These are phyloP conservation scores for Monosporascus sp. DNA, from an alignment of 2,329 filamentous ascomycete species.

Conservation along the genomic window DNA sequence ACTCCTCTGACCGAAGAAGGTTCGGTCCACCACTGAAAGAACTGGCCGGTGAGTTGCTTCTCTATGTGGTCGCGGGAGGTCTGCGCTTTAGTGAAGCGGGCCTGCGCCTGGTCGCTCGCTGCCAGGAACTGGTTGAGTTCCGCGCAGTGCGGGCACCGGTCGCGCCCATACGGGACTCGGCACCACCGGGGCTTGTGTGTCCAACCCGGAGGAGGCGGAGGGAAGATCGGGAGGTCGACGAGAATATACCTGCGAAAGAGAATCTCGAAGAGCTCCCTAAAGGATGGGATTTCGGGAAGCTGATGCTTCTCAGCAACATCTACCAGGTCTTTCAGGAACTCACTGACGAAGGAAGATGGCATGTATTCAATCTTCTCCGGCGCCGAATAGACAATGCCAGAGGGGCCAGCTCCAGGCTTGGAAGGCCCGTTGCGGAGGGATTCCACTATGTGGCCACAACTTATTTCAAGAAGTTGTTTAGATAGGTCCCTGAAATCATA, in stretches of 20 bases:
- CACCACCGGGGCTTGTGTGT: not conserved
- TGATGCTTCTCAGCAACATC: not conserved
- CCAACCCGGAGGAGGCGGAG: not conserved
- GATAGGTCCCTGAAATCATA: not conserved
- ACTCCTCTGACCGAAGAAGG: not conserved
- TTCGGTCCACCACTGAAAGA: not conserved
- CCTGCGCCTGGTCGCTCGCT: not conserved
- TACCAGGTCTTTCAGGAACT: not conserved
- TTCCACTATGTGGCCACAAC: not conserved
- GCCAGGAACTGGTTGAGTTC: constrained; percentile 5
- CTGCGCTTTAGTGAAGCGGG: not conserved
- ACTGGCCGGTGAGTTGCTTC: not conserved
- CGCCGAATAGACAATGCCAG: too few species aligned
- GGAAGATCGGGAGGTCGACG: not conserved
- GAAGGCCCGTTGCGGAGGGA: not conserved
- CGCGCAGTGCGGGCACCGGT: not conserved
- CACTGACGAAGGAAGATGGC: not conserved
- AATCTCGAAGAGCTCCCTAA: not conserved
- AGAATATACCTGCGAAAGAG: constrained; percentile 1
- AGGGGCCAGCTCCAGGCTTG: too few species aligned
- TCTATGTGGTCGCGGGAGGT: constrained; percentile 1
- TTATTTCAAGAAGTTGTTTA: not conserved
- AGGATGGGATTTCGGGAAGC: not conserved
- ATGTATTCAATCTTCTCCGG: not conserved
- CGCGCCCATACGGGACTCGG: not conserved